Conservation (phyloP, 257 asterid genomes). For the Gentiana macrophylla region DNA sequence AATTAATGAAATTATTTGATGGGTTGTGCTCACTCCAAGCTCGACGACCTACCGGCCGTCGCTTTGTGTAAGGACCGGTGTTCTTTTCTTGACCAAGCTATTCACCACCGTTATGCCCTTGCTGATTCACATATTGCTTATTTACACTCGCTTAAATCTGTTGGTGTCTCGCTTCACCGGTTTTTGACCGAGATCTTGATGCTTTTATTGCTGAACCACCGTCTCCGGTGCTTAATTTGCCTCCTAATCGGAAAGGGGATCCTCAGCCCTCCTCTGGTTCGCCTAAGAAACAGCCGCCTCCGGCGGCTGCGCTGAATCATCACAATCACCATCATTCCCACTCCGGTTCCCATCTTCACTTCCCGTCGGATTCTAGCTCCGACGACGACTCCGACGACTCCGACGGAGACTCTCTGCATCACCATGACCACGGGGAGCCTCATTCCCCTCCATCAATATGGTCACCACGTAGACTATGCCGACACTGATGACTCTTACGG, state of each 20-base stretch:
- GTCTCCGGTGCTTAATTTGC: slow-evolving; percentile 61
- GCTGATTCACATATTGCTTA: slow-evolving; percentile 77
- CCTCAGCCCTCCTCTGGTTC: slow-evolving; percentile 27
- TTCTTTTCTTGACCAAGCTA: slow-evolving; percentile 65
- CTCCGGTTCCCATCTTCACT: slow-evolving; percentile 77
- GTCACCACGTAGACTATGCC: slow-evolving; percentile 8
- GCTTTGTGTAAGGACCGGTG: slow-evolving; percentile 80
- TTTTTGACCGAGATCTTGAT: slow-evolving; percentile 55
- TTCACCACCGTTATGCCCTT: slow-evolving; percentile 68
- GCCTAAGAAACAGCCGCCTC: slow-evolving; percentile 20
- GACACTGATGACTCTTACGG: slow-evolving; percentile 3
- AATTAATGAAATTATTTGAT: slow-evolving; percentile 14
- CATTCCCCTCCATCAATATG: slow-evolving; percentile 14
- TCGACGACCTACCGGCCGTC: slow-evolving; percentile 84
- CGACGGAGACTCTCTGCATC: slow-evolving; percentile 44
- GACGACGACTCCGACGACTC: slow-evolving; percentile 44
- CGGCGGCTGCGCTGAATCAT: slow-evolving; percentile 20
- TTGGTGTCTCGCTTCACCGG: slow-evolving; percentile 55
- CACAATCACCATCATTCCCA: slow-evolving; percentile 44
- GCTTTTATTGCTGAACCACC: slow-evolving; percentile 16
- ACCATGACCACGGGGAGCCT: slow-evolving; percentile 16
- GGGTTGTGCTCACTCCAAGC: slow-evolving; percentile 90
- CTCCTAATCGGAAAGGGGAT: slow-evolving; percentile 41
- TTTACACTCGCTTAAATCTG: slow-evolving; percentile 53
- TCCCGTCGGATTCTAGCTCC: slow-evolving; percentile 37